These are phyloP conservation scores for Didymella exigua DNA, from an alignment of 2,329 filamentous ascomycete species.

Conservation along the genomic window DNA sequence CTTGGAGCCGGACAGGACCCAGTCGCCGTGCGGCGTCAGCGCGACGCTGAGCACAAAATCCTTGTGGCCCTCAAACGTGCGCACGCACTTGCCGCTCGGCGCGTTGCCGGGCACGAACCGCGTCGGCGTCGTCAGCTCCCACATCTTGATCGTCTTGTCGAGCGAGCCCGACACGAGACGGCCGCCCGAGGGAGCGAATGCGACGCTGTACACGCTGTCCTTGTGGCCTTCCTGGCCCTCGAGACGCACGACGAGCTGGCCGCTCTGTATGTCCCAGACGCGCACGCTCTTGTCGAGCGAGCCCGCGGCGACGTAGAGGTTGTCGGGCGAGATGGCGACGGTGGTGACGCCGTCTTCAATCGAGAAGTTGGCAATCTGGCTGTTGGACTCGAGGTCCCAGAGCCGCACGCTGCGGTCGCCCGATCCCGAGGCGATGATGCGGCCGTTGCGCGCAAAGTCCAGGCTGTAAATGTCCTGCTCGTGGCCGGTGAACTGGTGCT, in stretches of 20 bases:
- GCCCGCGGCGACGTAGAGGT: conserved; percentile 90
- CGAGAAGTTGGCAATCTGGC: conserved; percentile 80
- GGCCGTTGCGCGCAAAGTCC: conserved; percentile 91
- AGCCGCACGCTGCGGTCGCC: conserved; percentile 93
- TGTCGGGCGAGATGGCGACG: conserved; percentile 95
- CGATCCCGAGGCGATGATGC: conserved; percentile 92
- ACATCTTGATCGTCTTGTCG: conserved; percentile 99
- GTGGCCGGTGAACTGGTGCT: conserved; percentile 92
- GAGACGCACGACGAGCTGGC: conserved; percentile 85
- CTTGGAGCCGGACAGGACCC: conserved; percentile 97
- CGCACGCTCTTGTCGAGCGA: conserved; percentile 97
- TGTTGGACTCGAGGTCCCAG: conserved; percentile 90
- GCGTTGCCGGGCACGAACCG: conserved; percentile 69
- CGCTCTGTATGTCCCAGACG: conserved; percentile 90
- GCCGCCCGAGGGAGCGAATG: conserved; percentile 91
- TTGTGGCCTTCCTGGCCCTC: conserved; percentile 95
- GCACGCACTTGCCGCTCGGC: conserved; percentile 90
- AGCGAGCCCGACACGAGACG: conserved; percentile 93
- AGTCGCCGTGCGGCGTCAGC: conserved; percentile 88
- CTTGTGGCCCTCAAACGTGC: conserved; percentile 97
- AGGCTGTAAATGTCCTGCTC: conserved; percentile 98
- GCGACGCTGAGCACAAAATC: conserved; percentile 97
- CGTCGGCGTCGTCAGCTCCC: conserved; percentile 81
- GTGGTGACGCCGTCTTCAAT: conserved; percentile 98
- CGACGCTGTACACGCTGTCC: conserved; percentile 95